These are phyloP conservation scores for Tulasnella sp. DNA, from an alignment of 768 basidiomycete species.

Conservation along the genomic window DNA sequence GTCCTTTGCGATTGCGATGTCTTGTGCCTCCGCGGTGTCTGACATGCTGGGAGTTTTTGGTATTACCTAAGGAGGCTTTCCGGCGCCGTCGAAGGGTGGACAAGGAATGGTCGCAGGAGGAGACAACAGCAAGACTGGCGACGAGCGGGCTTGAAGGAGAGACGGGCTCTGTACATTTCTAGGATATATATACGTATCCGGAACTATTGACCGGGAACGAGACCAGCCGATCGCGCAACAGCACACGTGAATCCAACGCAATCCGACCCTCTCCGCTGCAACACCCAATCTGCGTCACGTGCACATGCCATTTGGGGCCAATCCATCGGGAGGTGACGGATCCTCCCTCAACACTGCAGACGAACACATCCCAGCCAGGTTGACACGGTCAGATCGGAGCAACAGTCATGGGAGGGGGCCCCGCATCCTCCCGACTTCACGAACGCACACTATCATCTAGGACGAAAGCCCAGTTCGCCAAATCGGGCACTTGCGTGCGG, in stretches of 20 bases:
- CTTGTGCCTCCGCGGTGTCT: not conserved
- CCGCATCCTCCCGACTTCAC: not conserved
- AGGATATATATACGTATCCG: not conserved
- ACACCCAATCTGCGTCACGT: not conserved
- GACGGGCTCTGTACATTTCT: not conserved
- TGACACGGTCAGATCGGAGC: slow-evolving; percentile 1
- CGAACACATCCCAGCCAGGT: not conserved
- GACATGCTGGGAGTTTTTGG: slow-evolving; percentile 11
- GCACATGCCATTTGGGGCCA: not conserved
- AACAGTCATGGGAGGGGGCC: not conserved
- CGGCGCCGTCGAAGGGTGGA: not conserved
- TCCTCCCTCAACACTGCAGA: not conserved
- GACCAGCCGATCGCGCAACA: not conserved
- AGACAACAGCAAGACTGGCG: slow-evolving; percentile 4
- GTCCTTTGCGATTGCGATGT: slow-evolving; percentile 10
- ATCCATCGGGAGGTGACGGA: not conserved
- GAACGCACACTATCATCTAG: not conserved
- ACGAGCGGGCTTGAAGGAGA: not conserved
- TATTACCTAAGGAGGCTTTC: not conserved
- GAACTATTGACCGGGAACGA: not conserved
- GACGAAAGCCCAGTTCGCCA: not conserved
- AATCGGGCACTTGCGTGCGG: not conserved
- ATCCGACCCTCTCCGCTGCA: not conserved
- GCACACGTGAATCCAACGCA: not conserved
- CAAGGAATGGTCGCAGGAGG: not conserved